A percentile compares a stretch with the other conserved stretches of the same genome.
Evolutionary conservation across 164 flowering plant genomes (phyloP).

Genomic region (Akebia trifoliata): DNA sequence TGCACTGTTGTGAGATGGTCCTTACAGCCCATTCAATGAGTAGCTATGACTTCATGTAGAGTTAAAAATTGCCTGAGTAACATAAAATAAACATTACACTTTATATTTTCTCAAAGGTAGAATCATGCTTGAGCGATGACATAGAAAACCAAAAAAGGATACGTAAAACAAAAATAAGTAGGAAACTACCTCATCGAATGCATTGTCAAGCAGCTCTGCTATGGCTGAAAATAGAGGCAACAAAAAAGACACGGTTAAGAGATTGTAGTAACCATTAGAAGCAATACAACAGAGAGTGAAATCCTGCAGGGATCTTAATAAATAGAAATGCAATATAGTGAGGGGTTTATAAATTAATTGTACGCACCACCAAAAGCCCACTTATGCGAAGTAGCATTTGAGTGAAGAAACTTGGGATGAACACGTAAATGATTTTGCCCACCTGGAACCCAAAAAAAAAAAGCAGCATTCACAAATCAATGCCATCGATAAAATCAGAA

Average conservation of each 20-base stretch:
- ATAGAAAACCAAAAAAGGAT: not conserved
- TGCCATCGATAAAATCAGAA: not conserved
- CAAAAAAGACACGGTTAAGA: constrained; percentile 1
- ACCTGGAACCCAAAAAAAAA: constrained; percentile 30
- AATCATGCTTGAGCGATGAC: not conserved
- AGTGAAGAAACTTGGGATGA: constrained; percentile 91
- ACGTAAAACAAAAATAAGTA: not conserved
- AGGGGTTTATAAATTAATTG: not conserved
- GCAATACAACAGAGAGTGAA: too few relatives aligned
- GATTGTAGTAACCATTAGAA: not conserved
- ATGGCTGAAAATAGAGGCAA: constrained; percentile 48
- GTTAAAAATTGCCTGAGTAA: not conserved
- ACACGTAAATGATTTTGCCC: constrained; percentile 65
- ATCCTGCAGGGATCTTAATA: too few relatives aligned
- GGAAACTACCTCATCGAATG: constrained; percentile 81
- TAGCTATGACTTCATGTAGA: not conserved
- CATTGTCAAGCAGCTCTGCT: constrained; percentile 91
- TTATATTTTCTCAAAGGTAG: too few relatives aligned
- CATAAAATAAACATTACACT: not conserved
- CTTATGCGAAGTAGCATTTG: constrained; percentile 97
- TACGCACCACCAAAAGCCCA: constrained; percentile 90
- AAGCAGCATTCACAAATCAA: not conserved
- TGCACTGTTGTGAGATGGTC: not conserved
- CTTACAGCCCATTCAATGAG: not conserved
- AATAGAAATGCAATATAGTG: not conserved